Conservation (phyloP, 148 eudicot genomes). For the Cornus controversa region DNA sequence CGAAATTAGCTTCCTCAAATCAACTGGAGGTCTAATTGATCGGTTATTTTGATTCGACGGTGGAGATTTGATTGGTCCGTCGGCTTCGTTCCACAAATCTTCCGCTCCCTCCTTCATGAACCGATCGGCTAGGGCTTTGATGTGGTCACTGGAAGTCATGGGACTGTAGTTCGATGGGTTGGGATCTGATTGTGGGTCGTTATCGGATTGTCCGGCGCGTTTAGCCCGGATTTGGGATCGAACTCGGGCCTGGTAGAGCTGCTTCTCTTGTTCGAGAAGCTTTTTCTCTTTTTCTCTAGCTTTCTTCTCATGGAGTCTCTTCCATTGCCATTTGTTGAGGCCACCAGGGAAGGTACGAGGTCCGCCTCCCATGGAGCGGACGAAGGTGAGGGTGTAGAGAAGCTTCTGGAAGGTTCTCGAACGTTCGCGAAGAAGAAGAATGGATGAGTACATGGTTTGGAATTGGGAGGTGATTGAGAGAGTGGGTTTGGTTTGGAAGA, state of each 20-base stretch:
- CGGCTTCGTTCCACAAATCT: constrained; percentile 83
- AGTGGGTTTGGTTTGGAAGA: neutral
- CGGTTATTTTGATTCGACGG: constrained; percentile 9
- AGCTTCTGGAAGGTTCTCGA: constrained; percentile 19
- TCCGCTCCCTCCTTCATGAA: constrained; percentile 83
- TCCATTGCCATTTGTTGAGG: constrained; percentile 94
- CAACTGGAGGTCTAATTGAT: constrained; percentile 24
- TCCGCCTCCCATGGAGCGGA: constrained; percentile 85
- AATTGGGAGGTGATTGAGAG: neutral
- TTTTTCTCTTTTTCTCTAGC: constrained; percentile 73
- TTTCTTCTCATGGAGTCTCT: constrained; percentile 85
- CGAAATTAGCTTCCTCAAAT: constrained; percentile 36
- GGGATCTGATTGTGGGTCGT: neutral
- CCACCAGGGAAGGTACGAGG: constrained; percentile 94
- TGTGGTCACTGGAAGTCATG: constrained; percentile 57
- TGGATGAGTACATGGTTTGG: constrained; percentile 25
- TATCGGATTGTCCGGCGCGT: constrained; percentile 14
- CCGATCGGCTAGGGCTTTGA: constrained; percentile 79
- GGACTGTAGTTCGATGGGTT: constrained; percentile 33
- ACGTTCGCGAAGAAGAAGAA: constrained; percentile 34
- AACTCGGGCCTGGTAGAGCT: constrained; percentile 80
- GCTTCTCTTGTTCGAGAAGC: constrained; percentile 76
- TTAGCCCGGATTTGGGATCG: constrained; percentile 71
- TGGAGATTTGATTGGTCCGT: constrained; percentile 51
- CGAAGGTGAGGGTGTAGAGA: constrained; percentile 31